Percentiles rank a stretch among this genome's conserved stretches.
phyloP scores from a whole-genome alignment of 495 filamentous ascomycete species.

The Tuber magnatum region DNA sequence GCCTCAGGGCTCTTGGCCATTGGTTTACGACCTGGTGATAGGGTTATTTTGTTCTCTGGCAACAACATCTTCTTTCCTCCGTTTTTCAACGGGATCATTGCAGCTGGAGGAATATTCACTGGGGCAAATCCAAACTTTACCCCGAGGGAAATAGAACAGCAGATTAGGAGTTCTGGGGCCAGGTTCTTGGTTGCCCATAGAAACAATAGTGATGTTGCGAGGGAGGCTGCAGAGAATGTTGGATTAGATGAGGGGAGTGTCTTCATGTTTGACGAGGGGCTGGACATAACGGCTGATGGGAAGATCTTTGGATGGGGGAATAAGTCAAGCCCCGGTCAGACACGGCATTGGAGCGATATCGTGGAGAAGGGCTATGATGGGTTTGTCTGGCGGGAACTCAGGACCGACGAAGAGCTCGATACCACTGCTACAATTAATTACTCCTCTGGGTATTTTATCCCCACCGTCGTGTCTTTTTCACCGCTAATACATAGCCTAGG shows the following conservation, averaged over 20 bases:
- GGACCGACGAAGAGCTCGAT: conserved; percentile 44
- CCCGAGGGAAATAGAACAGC: conserved; percentile 62
- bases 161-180: conserved; percentile 63
- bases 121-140: conserved; percentile 74
- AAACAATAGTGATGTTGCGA: conserved; percentile 53
- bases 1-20: conserved; percentile 60
- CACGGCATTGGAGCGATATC: conserved; percentile 43
- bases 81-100: conserved; percentile 63
- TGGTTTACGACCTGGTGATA: conserved; percentile 62
- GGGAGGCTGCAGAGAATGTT: conserved; percentile 58
- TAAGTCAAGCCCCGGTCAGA: conserved; percentile 18
- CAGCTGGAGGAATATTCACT: conserved; percentile 72
- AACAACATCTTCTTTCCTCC: conserved; percentile 70
- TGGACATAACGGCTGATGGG: conserved; percentile 36
- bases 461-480: conserved; percentile 36
- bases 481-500: conserved; percentile 45
- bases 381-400: conserved; percentile 39
- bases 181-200: conserved; percentile 56
- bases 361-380: conserved; percentile 45
- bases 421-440: conserved; percentile 42
- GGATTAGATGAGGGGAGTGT: conserved; percentile 53
- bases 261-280: conserved; percentile 47
- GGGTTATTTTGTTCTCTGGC: conserved; percentile 63
- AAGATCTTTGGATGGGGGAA: conserved; percentile 22
- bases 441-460: conserved; percentile 46